phyloP scores from a whole-genome alignment of 2,329 filamentous ascomycete genomes.

The Ascomycota sp. region DNA sequence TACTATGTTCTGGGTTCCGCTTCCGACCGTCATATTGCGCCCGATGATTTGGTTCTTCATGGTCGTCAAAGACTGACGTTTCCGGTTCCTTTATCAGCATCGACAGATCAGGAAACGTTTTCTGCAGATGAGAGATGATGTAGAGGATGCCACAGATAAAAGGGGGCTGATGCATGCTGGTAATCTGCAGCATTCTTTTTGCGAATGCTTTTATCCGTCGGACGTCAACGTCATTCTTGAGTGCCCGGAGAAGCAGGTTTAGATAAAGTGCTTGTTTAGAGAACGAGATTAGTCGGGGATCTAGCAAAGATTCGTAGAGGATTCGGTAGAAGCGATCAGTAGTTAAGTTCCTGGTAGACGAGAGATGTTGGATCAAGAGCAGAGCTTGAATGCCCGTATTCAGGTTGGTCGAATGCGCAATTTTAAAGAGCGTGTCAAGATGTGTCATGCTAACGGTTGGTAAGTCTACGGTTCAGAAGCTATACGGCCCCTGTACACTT shows the following conservation, averaged over 20 bases:
- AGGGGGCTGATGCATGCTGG: conserved; percentile 74
- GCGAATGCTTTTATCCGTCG: conserved; percentile 90
- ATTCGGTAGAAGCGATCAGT: conserved; percentile 89
- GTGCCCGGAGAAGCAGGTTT: conserved; percentile 69
- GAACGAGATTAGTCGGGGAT: conserved; percentile 69
- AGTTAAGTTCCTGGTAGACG: conserved; percentile 56
- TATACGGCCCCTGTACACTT: conserved; percentile 16
- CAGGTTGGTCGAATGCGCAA: conserved; percentile 96
- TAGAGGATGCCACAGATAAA: conserved; percentile 91
- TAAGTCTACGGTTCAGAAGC: background rate
- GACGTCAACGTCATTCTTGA: conserved; percentile 79
- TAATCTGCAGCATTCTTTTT: conserved; percentile 75
- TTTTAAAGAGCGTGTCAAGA: conserved; percentile 81
- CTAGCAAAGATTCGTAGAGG: conserved; percentile 82
- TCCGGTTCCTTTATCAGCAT: conserved; percentile 66
- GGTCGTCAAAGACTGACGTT: conserved; percentile 40
- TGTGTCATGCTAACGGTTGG: conserved; percentile 42
- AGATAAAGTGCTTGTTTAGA: conserved; percentile 93
- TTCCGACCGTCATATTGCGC: conserved; percentile 67
- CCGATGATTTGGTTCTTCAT: conserved; percentile 30
- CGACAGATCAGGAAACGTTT: conserved; percentile 59
- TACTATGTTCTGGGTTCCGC: conserved; percentile 75
- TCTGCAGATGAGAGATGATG: conserved; percentile 61
- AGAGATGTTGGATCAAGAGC: conserved; percentile 84
- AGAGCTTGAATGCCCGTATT: conserved; percentile 95